A percentile compares a stretch with the other conserved stretches of the same genome.
Evolutionary conservation across 1,139 yeast genomes (phyloP).

Genomic region (Yamadazyma atlantica): DNA sequence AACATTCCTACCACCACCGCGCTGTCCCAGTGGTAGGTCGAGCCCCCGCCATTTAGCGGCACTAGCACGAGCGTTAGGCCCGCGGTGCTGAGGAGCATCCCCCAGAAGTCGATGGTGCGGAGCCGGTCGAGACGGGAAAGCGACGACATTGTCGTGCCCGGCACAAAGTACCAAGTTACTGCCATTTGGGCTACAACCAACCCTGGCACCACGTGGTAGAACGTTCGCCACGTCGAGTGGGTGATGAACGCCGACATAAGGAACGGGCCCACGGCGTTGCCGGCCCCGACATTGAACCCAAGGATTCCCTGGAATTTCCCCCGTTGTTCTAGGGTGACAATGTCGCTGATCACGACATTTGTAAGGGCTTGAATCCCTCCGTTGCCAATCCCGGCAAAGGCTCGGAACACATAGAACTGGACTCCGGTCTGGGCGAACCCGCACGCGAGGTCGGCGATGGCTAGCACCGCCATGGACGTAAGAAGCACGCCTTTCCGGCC

Average conservation of each 20-base stretch:
- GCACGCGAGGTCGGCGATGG: constrained; percentile 41
- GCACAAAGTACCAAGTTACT: constrained; percentile 27
- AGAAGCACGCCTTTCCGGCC: constrained; percentile 42
- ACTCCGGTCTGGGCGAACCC: constrained; percentile 41
- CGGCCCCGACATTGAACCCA: constrained; percentile 54
- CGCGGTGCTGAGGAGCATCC: constrained; percentile 45
- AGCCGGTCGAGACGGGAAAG: constrained; percentile 31
- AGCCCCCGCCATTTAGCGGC: constrained; percentile 58
- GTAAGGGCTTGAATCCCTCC: constrained; percentile 44
- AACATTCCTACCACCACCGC: constrained; percentile 46
- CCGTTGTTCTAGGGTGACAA: constrained; percentile 42
- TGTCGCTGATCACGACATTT: constrained; percentile 45
- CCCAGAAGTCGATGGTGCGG: constrained; percentile 47
- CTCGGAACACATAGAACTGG: constrained; percentile 43
- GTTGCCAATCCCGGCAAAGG: constrained; percentile 45
- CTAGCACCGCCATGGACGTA: constrained; percentile 28
- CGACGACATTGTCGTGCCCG: constrained; percentile 21
- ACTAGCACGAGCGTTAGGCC: constrained; percentile 46
- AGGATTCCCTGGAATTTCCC: constrained; percentile 49
- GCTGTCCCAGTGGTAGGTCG: constrained; percentile 51
- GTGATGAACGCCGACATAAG: constrained; percentile 51
- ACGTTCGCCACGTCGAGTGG: constrained; percentile 49
- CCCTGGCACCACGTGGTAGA: constrained; percentile 49
- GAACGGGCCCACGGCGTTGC: constrained; percentile 58
- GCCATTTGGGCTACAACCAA: constrained; percentile 30